Conservation (phyloP, 768 basidiomycete species). For the Kwoniella bestiolae region DNA sequence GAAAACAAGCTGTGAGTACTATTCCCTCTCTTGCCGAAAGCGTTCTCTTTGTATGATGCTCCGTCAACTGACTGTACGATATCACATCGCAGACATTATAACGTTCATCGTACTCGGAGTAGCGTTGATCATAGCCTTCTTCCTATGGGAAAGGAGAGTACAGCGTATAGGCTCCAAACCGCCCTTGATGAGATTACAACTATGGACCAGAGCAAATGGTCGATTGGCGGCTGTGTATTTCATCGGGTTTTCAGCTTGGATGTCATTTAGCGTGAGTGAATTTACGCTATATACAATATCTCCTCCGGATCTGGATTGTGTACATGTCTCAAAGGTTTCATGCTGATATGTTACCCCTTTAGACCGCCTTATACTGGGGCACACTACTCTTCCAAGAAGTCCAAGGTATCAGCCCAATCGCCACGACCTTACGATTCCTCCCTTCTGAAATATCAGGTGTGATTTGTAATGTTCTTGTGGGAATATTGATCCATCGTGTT, state of each 20-base stretch:
- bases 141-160: constrained; percentile 70
- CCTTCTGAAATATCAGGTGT: constrained; percentile 43
- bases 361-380: constrained; percentile 22
- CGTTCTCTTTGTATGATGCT: too few relatives aligned
- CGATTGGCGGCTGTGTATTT: constrained; percentile 47
- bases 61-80: neutral
- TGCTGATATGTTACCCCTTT: too few relatives aligned
- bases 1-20: constrained; percentile 64
- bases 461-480: constrained; percentile 46
- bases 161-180: constrained; percentile 58
- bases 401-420: constrained; percentile 14
- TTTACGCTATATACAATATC: too few relatives aligned
- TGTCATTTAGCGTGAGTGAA: constrained; percentile 49
- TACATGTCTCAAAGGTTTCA: too few relatives aligned
- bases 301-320: too few relatives aligned
- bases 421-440: constrained; percentile 35
- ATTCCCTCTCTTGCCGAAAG: constrained; percentile 1
- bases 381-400: constrained; percentile 27
- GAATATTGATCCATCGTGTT: constrained; percentile 43
- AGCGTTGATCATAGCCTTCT: constrained; percentile 64
- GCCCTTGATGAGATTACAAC: constrained; percentile 53
- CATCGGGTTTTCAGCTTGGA: constrained; percentile 51
- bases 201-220: constrained; percentile 53
- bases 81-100: constrained; percentile 67
- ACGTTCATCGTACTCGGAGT: constrained; percentile 70